These are phyloP conservation scores for Leccinum uliginosum DNA, from an alignment of 768 basidiomycete species.

Conservation along the genomic window DNA sequence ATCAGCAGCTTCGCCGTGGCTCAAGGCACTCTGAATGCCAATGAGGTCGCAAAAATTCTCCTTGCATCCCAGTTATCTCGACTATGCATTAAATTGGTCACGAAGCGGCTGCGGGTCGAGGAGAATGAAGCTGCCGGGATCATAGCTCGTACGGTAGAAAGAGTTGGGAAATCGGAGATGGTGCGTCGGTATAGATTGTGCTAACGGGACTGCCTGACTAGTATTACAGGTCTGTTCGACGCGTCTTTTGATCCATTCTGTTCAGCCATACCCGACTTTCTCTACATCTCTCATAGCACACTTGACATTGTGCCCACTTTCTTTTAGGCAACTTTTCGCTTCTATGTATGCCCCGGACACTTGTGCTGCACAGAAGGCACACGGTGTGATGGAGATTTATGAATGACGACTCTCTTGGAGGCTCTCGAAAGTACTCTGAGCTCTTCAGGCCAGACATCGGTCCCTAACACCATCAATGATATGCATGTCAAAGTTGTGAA, in stretches of 20 bases:
- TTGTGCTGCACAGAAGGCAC: conserved; percentile 11
- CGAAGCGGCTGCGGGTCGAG: conserved; percentile 44
- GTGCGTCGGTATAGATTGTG: conserved; percentile 29
- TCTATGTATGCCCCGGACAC: conserved; percentile 30
- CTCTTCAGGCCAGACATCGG: not conserved
- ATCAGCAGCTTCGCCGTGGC: conserved; percentile 47
- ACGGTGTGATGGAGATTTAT: conserved; percentile 11
- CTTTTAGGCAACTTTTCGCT: conserved; percentile 43
- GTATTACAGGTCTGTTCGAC: conserved; percentile 40
- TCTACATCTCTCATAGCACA: not conserved
- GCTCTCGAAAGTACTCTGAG: conserved; percentile 14
- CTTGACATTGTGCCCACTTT: conserved; percentile 38
- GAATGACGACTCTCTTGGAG: conserved; percentile 19
- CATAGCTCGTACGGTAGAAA: conserved; percentile 44
- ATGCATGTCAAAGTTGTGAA: conserved; percentile 48
- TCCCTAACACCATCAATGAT: conserved; percentile 5
- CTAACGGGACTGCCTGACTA: conserved; percentile 4
- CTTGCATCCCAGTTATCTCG: conserved; percentile 43
- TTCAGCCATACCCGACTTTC: conserved; percentile 6
- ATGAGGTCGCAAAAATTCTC: conserved; percentile 23
- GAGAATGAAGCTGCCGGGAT: conserved; percentile 39
- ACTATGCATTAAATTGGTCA: conserved; percentile 46
- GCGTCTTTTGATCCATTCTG: conserved; percentile 44
- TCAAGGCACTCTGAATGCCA: conserved; percentile 46
- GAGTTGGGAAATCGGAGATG: conserved; percentile 39